Percentiles rank a stretch among this genome's conserved stretches.
Conservation (phyloP, 306 rosid genomes). For the Potentilla sterilis region DNA sequence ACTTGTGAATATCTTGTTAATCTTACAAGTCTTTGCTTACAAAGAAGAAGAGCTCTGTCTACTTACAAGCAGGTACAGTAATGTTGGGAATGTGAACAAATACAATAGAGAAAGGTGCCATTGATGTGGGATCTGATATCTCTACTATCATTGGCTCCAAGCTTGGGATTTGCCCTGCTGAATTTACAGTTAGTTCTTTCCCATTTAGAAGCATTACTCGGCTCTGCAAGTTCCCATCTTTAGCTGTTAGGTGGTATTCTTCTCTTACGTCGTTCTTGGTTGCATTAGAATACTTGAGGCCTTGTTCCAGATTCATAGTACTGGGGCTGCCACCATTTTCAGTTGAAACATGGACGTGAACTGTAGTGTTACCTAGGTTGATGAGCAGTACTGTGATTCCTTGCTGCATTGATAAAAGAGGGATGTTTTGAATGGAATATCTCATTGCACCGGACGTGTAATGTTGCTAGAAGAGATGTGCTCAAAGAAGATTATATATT, state of each 20-base stretch:
- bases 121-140: constrained; percentile 41
- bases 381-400: constrained; percentile 60
- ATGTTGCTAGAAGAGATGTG: neutral
- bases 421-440: neutral
- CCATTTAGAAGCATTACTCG: constrained; percentile 57
- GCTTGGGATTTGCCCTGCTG: constrained; percentile 55
- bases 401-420: constrained; percentile 34
- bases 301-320: constrained; percentile 9
- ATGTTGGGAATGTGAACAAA: constrained; percentile 57
- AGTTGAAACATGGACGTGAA: constrained; percentile 32
- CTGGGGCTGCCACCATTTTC: neutral
- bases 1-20: neutral
- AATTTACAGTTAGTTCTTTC: constrained; percentile 37
- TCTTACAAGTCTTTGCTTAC: neutral
- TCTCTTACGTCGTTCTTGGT: constrained; percentile 31
- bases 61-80: constrained; percentile 37
- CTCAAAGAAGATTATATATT: neutral
- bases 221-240: constrained; percentile 54
- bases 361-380: constrained; percentile 49
- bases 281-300: constrained; percentile 8
- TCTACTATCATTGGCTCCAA: constrained; percentile 46
- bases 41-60: constrained; percentile 1
- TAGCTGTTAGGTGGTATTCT: constrained; percentile 61
- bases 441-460: neutral
- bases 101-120: constrained; percentile 62